These are phyloP conservation scores for Monascus purpureus DNA, from an alignment of 495 filamentous ascomycete species.

Conservation along the genomic window DNA sequence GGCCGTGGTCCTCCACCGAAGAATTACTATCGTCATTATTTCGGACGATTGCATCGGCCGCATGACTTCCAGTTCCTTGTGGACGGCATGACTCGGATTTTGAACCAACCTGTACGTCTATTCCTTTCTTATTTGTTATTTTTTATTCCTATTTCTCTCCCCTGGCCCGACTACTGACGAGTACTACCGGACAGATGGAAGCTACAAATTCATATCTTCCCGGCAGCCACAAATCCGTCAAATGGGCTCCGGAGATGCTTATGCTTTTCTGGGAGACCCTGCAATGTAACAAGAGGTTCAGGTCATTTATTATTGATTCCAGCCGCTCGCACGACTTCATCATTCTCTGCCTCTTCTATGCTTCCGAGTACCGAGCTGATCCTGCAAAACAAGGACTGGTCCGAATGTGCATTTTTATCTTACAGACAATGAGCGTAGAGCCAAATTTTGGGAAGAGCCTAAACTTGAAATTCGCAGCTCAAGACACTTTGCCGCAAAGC, in stretches of 20 bases:
- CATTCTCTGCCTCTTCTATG: constrained; percentile 82
- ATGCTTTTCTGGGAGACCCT: constrained; percentile 97
- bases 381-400: constrained; percentile 83
- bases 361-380: constrained; percentile 74
- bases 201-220: constrained; percentile 79
- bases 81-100: constrained; percentile 85
- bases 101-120: constrained; percentile 67
- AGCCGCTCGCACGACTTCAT: constrained; percentile 88
- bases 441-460: constrained; percentile 79
- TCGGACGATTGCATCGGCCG: constrained; percentile 79
- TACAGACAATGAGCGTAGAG: constrained; percentile 92
- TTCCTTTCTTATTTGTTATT: not conserved
- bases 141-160: not conserved
- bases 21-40: constrained; percentile 87
- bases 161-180: constrained; percentile 1
- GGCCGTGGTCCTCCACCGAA: constrained; percentile 48
- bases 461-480: constrained; percentile 78
- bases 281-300: constrained; percentile 95
- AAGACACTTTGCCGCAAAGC: constrained; percentile 69
- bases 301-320: constrained; percentile 94
- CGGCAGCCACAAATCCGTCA: constrained; percentile 64
- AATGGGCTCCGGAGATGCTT: constrained; percentile 91
- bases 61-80: constrained; percentile 97
- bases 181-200: constrained; percentile 44
- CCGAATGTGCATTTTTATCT: constrained; percentile 89